These are phyloP conservation scores for Phalaenopsis hybrid DNA, from an alignment of 116 monocot species.

Conservation along the genomic window DNA sequence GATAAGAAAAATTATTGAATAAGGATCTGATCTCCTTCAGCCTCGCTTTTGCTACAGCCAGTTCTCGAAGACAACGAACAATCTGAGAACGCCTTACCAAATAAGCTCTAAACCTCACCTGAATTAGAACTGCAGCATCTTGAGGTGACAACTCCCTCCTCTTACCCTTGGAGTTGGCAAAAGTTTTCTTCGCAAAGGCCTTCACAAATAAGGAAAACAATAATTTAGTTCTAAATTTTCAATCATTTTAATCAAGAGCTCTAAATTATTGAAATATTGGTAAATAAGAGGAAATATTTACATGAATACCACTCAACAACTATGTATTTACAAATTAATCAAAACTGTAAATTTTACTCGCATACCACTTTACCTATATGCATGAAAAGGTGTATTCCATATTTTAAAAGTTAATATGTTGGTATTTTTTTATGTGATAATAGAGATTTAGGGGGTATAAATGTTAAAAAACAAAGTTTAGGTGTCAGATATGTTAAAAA, in stretches of 20 bases:
- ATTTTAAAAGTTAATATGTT: too few relatives aligned
- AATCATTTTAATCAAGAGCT: neutral
- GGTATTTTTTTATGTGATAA: too few relatives aligned
- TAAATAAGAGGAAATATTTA: too few relatives aligned
- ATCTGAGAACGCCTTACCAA: conserved; percentile 63
- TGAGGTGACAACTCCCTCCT: conserved; percentile 66
- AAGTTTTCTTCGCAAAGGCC: conserved; percentile 65
- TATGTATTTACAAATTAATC: too few relatives aligned
- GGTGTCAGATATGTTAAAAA: too few relatives aligned
- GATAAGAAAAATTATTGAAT: conserved; percentile 82
- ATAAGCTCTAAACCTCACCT: conserved; percentile 61
- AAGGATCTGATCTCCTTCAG: conserved; percentile 80
- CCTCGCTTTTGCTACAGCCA: conserved; percentile 82
- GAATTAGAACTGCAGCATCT: conserved; percentile 85
- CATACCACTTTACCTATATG: too few relatives aligned
- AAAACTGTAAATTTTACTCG: too few relatives aligned
- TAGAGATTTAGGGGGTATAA: too few relatives aligned
- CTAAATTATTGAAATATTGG: neutral
- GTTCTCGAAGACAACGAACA: conserved; percentile 58
- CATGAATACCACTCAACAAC: too few relatives aligned
- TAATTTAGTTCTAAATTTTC: conserved; percentile 1
- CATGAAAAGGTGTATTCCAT: too few relatives aligned
- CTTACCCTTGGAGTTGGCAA: conserved; percentile 48
- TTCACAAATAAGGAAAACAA: conserved; percentile 12
- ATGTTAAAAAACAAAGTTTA: too few relatives aligned